Conservation (phyloP, 1,284 basidiomycete genomes). For the Agaricales sp. region DNA sequence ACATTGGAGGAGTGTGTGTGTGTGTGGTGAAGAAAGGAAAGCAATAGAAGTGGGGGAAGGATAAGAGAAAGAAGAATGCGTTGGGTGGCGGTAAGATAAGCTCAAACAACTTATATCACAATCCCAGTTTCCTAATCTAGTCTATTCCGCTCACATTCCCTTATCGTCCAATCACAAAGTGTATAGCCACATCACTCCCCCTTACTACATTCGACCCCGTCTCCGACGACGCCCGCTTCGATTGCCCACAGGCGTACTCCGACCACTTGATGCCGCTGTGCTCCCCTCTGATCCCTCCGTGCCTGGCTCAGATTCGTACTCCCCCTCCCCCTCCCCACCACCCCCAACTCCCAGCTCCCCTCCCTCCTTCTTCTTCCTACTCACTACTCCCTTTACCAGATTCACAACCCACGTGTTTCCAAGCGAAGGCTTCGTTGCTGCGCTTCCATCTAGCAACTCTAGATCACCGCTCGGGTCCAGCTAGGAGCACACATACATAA, state of each 20-base stretch:
- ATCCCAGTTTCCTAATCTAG: too few species aligned
- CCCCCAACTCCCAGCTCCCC: background rate
- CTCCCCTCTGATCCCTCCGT: background rate
- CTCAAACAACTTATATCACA: too few species aligned
- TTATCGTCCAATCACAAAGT: constrained; percentile 1
- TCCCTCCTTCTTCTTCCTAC: background rate
- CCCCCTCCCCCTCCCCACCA: background rate
- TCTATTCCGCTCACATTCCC: background rate
- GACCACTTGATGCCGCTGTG: background rate
- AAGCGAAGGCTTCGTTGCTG: constrained; percentile 35
- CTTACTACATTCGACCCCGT: background rate
- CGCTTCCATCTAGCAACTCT: constrained; percentile 38
- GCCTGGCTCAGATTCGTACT: background rate
- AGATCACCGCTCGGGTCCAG: constrained; percentile 41
- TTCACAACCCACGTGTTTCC: constrained; percentile 39
- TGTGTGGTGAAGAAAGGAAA: constrained; percentile 3
- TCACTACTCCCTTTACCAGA: constrained; percentile 12
- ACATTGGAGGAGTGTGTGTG: constrained; percentile 6
- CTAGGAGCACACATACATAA: constrained; percentile 20
- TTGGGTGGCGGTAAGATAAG: constrained; percentile 11
- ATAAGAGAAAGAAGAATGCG: constrained; percentile 12
- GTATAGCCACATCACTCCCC: background rate
- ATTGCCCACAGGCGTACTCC: background rate
- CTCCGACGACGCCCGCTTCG: background rate
- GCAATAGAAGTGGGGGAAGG: constrained; percentile 10